These are phyloP conservation scores for Cunninghamia lanceolata DNA, from an alignment of 75 land plant genomes.

Conservation along the genomic window DNA sequence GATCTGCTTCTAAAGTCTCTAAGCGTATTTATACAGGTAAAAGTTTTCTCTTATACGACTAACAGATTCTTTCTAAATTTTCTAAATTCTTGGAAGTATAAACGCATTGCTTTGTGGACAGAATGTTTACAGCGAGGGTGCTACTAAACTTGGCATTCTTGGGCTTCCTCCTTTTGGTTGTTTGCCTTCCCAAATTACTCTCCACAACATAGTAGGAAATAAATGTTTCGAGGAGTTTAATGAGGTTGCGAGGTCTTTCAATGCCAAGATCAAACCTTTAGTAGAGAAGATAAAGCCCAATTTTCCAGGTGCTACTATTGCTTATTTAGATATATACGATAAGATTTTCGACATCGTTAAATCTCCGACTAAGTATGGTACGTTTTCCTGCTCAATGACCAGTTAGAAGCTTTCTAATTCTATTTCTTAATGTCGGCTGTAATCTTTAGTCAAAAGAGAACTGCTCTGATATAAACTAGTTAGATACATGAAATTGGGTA, in stretches of 20 bases:
- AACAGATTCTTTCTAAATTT: not conserved
- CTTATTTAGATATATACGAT: constrained; percentile 26
- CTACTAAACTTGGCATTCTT: constrained; percentile 49
- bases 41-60: not conserved
- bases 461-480: too few relatives aligned
- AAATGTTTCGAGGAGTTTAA: constrained; percentile 23
- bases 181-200: constrained; percentile 50
- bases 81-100: too few relatives aligned
- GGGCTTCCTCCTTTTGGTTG: constrained; percentile 73
- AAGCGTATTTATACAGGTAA: constrained; percentile 54
- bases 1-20: constrained; percentile 41
- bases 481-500: too few relatives aligned
- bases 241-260: constrained; percentile 25
- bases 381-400: too few relatives aligned
- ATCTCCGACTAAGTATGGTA: constrained; percentile 35
- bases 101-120: constrained; percentile 6
- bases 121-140: constrained; percentile 55
- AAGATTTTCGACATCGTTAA: constrained; percentile 33
- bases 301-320: not conserved
- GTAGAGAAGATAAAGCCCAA: constrained; percentile 6
- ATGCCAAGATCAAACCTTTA: constrained; percentile 22
- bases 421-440: too few relatives aligned
- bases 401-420: too few relatives aligned
- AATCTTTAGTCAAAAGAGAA: too few relatives aligned
- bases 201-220: constrained; percentile 31